Conservation (phyloP, 164 flowering plant genomes). For the Magnolia officinalis region DNA sequence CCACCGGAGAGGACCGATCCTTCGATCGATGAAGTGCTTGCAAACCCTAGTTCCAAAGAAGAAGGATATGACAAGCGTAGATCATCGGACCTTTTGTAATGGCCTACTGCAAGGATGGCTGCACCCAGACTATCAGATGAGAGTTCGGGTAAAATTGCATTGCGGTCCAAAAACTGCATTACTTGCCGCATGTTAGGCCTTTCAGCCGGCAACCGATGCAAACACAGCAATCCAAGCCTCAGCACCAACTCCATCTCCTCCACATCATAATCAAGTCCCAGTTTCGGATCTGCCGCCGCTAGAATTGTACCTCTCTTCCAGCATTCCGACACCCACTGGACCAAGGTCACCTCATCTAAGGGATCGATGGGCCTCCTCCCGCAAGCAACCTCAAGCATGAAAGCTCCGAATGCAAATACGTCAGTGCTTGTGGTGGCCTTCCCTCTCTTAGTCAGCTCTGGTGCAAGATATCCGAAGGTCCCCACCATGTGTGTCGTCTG, state of each 20-base stretch:
- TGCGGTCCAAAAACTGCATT: slow-evolving; percentile 1
- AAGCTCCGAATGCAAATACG: slow-evolving; percentile 13
- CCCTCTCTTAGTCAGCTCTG: not conserved
- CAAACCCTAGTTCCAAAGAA: not conserved
- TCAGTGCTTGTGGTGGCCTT: slow-evolving; percentile 7
- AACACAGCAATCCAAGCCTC: slow-evolving; percentile 16
- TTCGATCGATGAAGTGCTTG: not conserved
- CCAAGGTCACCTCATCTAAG: not conserved
- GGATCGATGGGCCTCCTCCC: slow-evolving; percentile 10
- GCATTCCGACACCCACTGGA: slow-evolving; percentile 12
- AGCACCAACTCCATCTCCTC: slow-evolving; percentile 15
- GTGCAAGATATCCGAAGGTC: slow-evolving; percentile 16
- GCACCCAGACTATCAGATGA: not conserved
- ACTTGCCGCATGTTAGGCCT: slow-evolving; percentile 15
- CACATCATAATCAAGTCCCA: slow-evolving; percentile 4
- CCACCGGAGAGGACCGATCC: slow-evolving; percentile 7
- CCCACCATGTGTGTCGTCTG: slow-evolving; percentile 10
- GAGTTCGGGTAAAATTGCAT: slow-evolving; percentile 1
- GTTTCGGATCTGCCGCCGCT: slow-evolving; percentile 2
- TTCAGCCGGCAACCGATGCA: not conserved
- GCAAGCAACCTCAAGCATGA: slow-evolving; percentile 13
- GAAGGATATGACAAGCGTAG: not conserved
- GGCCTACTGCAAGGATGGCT: not conserved
- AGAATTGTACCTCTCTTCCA: not conserved
- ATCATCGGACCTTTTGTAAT: not conserved